Percentiles rank a stretch among this genome's conserved stretches.
Evolutionary conservation across 1,284 basidiomycete genomes (phyloP).

Genomic region (Coniferiporia weirii): DNA sequence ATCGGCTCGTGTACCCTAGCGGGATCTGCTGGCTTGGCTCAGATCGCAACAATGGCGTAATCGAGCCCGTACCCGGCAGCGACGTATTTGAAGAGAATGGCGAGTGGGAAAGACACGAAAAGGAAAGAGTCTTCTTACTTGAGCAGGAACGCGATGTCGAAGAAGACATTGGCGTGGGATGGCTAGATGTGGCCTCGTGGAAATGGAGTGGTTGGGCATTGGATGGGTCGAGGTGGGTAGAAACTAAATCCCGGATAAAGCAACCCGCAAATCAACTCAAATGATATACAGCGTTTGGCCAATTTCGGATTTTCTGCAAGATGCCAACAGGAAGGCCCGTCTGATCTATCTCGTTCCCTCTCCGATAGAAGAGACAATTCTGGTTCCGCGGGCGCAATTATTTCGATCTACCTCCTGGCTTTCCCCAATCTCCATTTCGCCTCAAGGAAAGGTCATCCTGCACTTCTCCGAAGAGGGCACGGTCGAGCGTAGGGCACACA

Average conservation of each 20-base stretch:
- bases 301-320: background rate
- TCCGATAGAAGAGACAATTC: background rate
- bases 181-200: background rate
- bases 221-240: slow-evolving; percentile 4
- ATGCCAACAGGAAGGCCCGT: background rate
- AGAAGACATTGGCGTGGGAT: background rate
- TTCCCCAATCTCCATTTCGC: background rate
- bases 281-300: background rate
- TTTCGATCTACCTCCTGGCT: background rate
- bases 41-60: slow-evolving; percentile 36
- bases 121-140: background rate
- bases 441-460: background rate
- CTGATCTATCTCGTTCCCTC: slow-evolving; percentile 6
- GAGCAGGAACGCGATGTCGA: background rate
- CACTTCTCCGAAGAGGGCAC: background rate
- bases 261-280: background rate
- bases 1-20: slow-evolving; percentile 37
- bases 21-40: slow-evolving; percentile 42
- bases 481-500: slow-evolving; percentile 1
- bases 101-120: background rate
- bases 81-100: slow-evolving; percentile 4
- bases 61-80: slow-evolving; percentile 25
- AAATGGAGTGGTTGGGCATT: slow-evolving; percentile 9
- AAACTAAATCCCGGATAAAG: background rate
- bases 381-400: background rate